phyloP scores from a whole-genome alignment of 495 filamentous ascomycete genomes.

The Tuber borchii region DNA sequence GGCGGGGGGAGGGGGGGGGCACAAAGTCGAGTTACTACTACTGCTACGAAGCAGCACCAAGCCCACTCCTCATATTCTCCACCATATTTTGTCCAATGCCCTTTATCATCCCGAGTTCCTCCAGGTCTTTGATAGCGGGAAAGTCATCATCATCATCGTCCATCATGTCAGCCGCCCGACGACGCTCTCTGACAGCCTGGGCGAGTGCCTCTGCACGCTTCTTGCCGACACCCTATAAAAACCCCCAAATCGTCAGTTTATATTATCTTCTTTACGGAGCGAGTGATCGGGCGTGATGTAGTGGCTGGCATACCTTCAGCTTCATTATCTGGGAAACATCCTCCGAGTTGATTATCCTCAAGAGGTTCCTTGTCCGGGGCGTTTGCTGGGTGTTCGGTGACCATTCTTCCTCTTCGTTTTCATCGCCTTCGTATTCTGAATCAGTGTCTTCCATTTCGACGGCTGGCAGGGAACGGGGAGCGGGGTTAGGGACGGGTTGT shows the following conservation, averaged over 20 bases:
- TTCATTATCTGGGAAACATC: slow-evolving; percentile 63
- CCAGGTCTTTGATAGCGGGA: slow-evolving; percentile 33
- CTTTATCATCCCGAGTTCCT: slow-evolving; percentile 37
- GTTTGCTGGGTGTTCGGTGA: slow-evolving; percentile 46
- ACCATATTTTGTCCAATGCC: slow-evolving; percentile 35
- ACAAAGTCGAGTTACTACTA: not conserved
- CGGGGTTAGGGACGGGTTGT: slow-evolving; percentile 19
- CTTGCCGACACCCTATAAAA: slow-evolving; percentile 32
- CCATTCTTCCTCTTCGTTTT: slow-evolving; percentile 41
- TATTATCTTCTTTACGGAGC: not conserved
- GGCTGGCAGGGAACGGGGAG: slow-evolving; percentile 19
- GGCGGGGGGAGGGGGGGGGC: no score
- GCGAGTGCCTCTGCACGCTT: slow-evolving; percentile 36
- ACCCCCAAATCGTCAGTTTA: not conserved
- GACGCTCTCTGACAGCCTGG: slow-evolving; percentile 27
- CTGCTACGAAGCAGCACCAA: not conserved
- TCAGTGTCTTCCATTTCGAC: slow-evolving; percentile 24
- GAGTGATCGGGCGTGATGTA: slow-evolving; percentile 3
- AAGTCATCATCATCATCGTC: slow-evolving; percentile 30
- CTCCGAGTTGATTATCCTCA: slow-evolving; percentile 79
- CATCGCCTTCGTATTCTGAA: slow-evolving; percentile 42
- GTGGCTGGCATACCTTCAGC: slow-evolving; percentile 51
- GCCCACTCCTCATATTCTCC: slow-evolving; percentile 34
- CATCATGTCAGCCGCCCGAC: slow-evolving; percentile 13
- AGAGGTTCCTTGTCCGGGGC: slow-evolving; percentile 62